Conservation (phyloP, 306 rosid genomes). For the Fragaria iinumae region DNA sequence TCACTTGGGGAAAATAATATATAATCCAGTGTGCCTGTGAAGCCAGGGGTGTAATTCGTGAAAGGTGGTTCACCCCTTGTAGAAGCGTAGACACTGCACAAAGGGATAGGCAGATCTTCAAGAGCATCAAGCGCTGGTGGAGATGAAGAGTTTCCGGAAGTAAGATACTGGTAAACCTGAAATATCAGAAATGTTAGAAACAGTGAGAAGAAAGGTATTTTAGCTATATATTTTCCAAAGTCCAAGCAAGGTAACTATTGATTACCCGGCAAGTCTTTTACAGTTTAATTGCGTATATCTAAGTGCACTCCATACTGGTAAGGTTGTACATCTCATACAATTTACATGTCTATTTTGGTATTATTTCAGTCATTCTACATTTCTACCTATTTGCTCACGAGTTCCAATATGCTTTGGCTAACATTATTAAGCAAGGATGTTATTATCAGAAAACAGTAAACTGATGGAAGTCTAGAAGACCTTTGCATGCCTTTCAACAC, state of each 20-base stretch:
- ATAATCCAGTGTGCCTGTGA: conserved; percentile 83
- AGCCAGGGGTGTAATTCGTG: conserved; percentile 91
- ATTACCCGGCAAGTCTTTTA: background rate
- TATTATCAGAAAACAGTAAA: background rate
- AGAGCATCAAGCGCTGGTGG: conserved; percentile 24
- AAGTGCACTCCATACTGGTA: background rate
- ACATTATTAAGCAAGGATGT: background rate
- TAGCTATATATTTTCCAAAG: background rate
- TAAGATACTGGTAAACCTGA: conserved; percentile 75
- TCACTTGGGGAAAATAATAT: conserved; percentile 62
- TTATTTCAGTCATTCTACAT: background rate
- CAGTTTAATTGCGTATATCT: background rate
- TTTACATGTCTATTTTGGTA: background rate
- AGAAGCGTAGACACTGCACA: conserved; percentile 61
- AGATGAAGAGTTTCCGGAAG: conserved; percentile 55
- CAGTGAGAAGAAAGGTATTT: background rate
- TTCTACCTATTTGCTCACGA: background rate
- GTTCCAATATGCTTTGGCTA: background rate
- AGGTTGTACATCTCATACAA: background rate
- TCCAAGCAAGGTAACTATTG: background rate
- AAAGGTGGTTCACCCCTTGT: conserved; percentile 81
- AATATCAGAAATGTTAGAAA: conserved; percentile 25
- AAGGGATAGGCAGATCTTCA: conserved; percentile 62
- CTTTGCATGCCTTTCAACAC: background rate
- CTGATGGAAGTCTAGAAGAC: background rate